Evolutionary conservation across 306 rosid genomes (phyloP).

Genomic region (Dryas drummondii): DNA sequence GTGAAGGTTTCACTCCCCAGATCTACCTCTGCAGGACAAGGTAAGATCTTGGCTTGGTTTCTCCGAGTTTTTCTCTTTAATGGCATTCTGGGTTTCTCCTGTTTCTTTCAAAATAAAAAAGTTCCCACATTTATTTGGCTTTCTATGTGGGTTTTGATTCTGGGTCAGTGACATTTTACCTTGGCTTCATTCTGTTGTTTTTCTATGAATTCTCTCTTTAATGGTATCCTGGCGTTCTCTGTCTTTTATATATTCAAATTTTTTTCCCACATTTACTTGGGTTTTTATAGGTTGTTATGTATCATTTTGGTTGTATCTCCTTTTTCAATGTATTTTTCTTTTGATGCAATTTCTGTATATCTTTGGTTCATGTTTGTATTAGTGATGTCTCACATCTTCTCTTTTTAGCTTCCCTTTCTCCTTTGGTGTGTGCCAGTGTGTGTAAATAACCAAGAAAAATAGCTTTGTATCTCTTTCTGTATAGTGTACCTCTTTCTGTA

Average conservation of each 20-base stretch:
- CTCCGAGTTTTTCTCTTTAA: conserved; percentile 7
- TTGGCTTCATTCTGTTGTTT: neutral
- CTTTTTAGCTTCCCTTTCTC: neutral
- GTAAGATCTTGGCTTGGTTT: conserved; percentile 5
- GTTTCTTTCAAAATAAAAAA: neutral
- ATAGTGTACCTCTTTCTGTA: conserved; percentile 4
- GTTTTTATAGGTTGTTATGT: neutral
- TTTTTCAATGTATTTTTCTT: neutral
- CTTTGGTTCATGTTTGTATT: neutral
- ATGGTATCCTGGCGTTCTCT: neutral
- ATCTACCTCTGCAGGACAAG: conserved; percentile 39
- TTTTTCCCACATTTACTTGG: too few relatives aligned
- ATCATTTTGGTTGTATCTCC: neutral
- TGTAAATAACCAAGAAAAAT: neutral
- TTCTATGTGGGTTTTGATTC: neutral
- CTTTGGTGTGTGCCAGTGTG: neutral
- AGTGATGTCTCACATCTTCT: neutral
- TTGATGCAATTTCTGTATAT: neutral
- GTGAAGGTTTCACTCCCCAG: conserved; percentile 23
- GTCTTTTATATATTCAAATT: neutral
- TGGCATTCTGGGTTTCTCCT: conserved; percentile 7
- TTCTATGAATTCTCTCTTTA: neutral
- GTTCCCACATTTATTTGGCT: conserved; percentile 11
- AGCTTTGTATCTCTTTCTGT: neutral
- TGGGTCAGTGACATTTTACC: neutral